Conservation (phyloP, 2,329 filamentous ascomycete genomes). For the Trichoderma guizhouense region DNA sequence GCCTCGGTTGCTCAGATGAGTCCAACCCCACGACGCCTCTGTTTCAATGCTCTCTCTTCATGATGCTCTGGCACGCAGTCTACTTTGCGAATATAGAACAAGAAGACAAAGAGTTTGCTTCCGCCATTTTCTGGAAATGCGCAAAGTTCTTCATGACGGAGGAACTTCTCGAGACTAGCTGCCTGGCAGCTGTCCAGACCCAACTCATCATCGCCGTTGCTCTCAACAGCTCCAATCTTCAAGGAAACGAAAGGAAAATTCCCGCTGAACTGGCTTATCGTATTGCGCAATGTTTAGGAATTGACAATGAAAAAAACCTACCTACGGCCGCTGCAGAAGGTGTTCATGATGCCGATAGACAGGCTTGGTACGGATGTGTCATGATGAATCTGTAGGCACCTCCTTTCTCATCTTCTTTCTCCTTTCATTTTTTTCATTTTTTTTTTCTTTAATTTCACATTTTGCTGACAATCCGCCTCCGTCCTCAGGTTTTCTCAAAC, state of each 20-base stretch:
- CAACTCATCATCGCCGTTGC: constrained; percentile 38
- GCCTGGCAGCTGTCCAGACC: constrained; percentile 39
- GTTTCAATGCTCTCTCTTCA: constrained; percentile 42
- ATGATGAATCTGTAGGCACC: constrained; percentile 35
- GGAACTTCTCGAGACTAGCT: constrained; percentile 34
- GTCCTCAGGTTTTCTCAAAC: background rate
- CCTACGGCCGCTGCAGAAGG: background rate
- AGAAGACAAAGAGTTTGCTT: constrained; percentile 23
- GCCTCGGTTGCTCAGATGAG: constrained; percentile 30
- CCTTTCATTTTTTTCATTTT: background rate
- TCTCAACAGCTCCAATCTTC: constrained; percentile 40
- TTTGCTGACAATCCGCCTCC: background rate
- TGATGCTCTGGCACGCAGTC: constrained; percentile 41
- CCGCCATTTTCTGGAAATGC: constrained; percentile 32
- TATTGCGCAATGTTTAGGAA: constrained; percentile 39
- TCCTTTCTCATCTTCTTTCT: background rate
- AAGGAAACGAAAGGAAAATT: constrained; percentile 41
- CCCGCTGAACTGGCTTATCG: constrained; percentile 40
- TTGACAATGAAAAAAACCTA: constrained; percentile 32
- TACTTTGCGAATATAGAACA: constrained; percentile 36
- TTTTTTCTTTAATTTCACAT: background rate
- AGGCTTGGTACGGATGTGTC: constrained; percentile 41
- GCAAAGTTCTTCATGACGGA: constrained; percentile 31
- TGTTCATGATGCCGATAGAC: constrained; percentile 30
- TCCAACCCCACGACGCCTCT: constrained; percentile 33